Evolutionary conservation across 1,284 basidiomycete species (phyloP), one percentile per base, ranked within the genome.

Genomic region (Austroboletus niveus): DNA sequence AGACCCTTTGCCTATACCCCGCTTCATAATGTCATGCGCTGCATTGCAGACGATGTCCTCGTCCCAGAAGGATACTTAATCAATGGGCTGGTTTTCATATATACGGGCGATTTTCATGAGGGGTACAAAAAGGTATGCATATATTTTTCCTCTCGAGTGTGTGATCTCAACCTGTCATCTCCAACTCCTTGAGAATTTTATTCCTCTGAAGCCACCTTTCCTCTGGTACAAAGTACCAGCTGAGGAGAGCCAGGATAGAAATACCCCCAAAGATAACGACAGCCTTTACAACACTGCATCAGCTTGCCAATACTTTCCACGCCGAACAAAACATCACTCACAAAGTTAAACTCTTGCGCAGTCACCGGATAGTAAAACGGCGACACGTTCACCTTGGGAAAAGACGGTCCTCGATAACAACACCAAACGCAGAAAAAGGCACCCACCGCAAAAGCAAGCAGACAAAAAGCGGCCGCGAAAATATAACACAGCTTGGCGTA

Each of bases 1-100:
- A 95, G 74, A 96, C 94, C 1, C 83, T 98, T 46, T 87, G 94
- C 57, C 71, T 92, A 57, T 94, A 98, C 91, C 94, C 94, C 94
- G 1, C 92, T 98, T 63, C 94, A 98, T 77, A 89, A 82, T 55
- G 89, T 92, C 68, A 85, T 92, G 85, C 92, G 96, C 60, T 88
- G 91, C 62, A 94, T 97, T 59, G 83, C 92, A 51, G 78, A 85
- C 34, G 89, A 94, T 66, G 86, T 96, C 57, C 77, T 84, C 40
- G 85, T 99, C 4, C 96, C 96, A 24, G 22, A 24, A 17, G 17
- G 17, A 24, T 5, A 24, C 22, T 24, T 24, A 24, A 24, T 24
- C 22, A 24, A 17, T 17, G 17, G 17, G 17, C 1, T 17, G 17
- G 22, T 5, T 24, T 24, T 24, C 22, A 24, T 24, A 24, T 24